Percentiles rank a stretch among this genome's conserved stretches.
phyloP scores from a whole-genome alignment of 2,329 filamentous ascomycete genomes.

The Fusarium kyushuense region DNA sequence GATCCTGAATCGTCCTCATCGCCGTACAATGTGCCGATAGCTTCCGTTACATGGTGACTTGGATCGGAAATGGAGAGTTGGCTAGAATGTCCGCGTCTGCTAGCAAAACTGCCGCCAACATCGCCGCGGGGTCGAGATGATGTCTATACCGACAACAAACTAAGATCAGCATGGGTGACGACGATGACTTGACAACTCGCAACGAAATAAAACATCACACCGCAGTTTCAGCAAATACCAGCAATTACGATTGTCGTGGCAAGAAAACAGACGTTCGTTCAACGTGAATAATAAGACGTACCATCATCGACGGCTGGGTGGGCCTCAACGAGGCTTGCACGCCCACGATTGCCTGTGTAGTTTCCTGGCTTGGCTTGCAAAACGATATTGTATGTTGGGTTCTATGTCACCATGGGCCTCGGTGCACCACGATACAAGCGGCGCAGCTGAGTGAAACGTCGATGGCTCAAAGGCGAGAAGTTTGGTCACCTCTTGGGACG shows the following conservation, averaged over 20 bases:
- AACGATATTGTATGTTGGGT: conserved; percentile 41
- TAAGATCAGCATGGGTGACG: conserved; percentile 43
- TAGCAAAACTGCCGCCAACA: conserved; percentile 68
- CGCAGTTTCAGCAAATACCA: not conserved
- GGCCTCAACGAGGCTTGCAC: conserved; percentile 54
- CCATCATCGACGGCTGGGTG: conserved; percentile 62
- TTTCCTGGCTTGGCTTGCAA: conserved; percentile 45
- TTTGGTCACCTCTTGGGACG: conserved; percentile 52
- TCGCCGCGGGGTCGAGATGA: conserved; percentile 68
- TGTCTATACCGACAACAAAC: conserved; percentile 57
- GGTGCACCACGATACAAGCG: conserved; percentile 44
- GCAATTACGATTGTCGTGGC: not conserved
- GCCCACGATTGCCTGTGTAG: conserved; percentile 49
- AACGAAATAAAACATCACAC: conserved; percentile 15
- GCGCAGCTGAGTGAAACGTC: conserved; percentile 39
- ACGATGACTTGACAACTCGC: conserved; percentile 17
- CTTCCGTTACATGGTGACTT: conserved; percentile 93
- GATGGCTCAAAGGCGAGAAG: conserved; percentile 44
- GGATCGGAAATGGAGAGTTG: conserved; percentile 83
- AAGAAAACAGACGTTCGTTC: conserved; percentile 12
- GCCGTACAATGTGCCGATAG: conserved; percentile 91
- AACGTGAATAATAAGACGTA: conserved; percentile 52
- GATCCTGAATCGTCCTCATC: conserved; percentile 75
- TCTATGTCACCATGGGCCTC: conserved; percentile 49
- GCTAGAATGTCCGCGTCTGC: conserved; percentile 68